These are phyloP conservation scores for Aspergillus hortae DNA, from an alignment of 2,329 filamentous ascomycete species.

Conservation along the genomic window DNA sequence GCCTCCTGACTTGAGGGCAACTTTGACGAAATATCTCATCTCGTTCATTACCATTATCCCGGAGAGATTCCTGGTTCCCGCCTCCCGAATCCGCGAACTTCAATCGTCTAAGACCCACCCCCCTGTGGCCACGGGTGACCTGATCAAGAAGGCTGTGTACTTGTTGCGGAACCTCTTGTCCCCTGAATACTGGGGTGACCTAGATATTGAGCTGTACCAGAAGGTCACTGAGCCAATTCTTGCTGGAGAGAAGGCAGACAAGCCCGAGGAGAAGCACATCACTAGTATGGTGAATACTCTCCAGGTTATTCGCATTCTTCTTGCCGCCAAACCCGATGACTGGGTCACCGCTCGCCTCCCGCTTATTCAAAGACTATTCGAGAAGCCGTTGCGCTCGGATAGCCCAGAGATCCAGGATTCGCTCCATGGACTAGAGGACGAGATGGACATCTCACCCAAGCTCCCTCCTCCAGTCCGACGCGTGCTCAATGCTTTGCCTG, in stretches of 20 bases:
- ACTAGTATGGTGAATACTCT: conserved; percentile 91
- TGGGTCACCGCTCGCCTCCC: conserved; percentile 81
- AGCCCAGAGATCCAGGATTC: conserved; percentile 92
- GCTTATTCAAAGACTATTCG: conserved; percentile 78
- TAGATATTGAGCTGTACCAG: conserved; percentile 86
- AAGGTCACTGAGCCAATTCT: conserved; percentile 86
- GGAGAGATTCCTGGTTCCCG: conserved; percentile 77
- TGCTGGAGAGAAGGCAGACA: conserved; percentile 77
- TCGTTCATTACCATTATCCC: conserved; percentile 89
- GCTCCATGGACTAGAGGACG: conserved; percentile 69
- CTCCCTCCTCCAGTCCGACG: conserved; percentile 74
- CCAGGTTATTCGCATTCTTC: conserved; percentile 83
- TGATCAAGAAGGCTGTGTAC: conserved; percentile 79
- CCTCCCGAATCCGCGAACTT: conserved; percentile 61
- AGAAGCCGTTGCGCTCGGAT: conserved; percentile 84
- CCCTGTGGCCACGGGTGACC: conserved; percentile 63
- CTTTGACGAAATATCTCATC: conserved; percentile 91
- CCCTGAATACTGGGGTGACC: conserved; percentile 83
- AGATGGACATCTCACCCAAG: conserved; percentile 65
- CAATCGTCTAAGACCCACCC: conserved; percentile 46
- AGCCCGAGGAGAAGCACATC: conserved; percentile 76
- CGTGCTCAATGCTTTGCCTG: conserved; percentile 83
- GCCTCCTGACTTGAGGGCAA: conserved; percentile 63
- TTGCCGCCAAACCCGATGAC: conserved; percentile 82
- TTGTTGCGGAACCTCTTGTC: conserved; percentile 82